phyloP scores from a whole-genome alignment of 768 basidiomycete genomes.

The Sarcomyxa edulis region DNA sequence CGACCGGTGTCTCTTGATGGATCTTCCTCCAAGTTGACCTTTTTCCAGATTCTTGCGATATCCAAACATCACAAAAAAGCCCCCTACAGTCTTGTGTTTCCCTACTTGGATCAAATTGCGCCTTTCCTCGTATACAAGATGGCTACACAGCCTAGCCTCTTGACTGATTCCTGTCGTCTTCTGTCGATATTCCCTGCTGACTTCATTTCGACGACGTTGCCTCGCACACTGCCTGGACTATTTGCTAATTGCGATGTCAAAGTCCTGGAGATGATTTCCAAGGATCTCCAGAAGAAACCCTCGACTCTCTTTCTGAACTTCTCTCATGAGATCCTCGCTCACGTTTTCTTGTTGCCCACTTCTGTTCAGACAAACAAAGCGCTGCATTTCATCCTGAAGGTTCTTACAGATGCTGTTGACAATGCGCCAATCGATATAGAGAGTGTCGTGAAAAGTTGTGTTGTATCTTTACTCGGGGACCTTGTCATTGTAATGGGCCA shows the following conservation, averaged over 20 bases:
- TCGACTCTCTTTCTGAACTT: constrained; percentile 52
- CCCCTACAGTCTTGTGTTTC: constrained; percentile 62
- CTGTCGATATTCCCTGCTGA: constrained; percentile 48
- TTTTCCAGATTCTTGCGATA: constrained; percentile 50
- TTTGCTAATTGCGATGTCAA: constrained; percentile 57
- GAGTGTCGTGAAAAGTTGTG: constrained; percentile 58
- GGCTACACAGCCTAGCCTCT: constrained; percentile 48
- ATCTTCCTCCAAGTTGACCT: constrained; percentile 5
- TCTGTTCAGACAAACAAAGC: constrained; percentile 52
- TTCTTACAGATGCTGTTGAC: constrained; percentile 45
- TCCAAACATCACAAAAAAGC: constrained; percentile 54
- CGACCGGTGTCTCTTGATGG: not conserved
- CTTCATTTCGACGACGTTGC: constrained; percentile 61
- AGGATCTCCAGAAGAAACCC: constrained; percentile 37
- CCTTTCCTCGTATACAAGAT: constrained; percentile 59
- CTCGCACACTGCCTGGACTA: constrained; percentile 62
- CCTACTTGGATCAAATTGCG: constrained; percentile 64
- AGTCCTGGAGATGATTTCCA: constrained; percentile 58
- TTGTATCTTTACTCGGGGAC: constrained; percentile 66
- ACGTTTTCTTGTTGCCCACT: constrained; percentile 56
- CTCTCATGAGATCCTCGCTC: constrained; percentile 55
- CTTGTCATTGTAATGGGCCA: constrained; percentile 79
- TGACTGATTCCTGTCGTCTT: constrained; percentile 67
- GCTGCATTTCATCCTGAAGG: constrained; percentile 54
- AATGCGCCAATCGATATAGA: constrained; percentile 33